Base-by-base conservation (phyloP, 2,329 filamentous ascomycete species). In the Diaporthe velutina region DNA sequence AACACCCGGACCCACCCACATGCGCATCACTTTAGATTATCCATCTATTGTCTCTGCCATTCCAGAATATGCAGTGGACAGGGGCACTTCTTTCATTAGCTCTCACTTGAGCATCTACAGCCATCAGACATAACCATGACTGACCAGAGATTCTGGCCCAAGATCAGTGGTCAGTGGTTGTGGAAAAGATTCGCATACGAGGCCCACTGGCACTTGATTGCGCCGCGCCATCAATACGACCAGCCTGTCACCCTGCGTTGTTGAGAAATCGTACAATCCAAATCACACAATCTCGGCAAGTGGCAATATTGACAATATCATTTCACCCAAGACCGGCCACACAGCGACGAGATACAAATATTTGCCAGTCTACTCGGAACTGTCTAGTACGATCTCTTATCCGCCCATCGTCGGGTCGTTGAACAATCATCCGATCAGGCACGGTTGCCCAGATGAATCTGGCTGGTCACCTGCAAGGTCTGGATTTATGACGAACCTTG, bases 211-310 rank as follows among this genome's bases (percentile, higher is more conserved):
- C 45, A 38, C 48, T 35, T 35, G 30, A 28, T 25, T 19, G 22
- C 48, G 33, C 22, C 28, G 45, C 45, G 30, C 22, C 45, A 13
- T 48, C 12, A 33, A 40, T 25, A 40, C 33, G 13, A 17, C 50
- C 30, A 50, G 42, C 42, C 61, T 68, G 42, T 15, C 30, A 50
- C 61, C 42, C 61, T 68, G 42, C 25, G 3, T 40, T 40, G 8
- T 54, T 38, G 30, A 25, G 33, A 33, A 42, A 25, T 25, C 64
- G 13, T 52, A 54, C 45, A 54, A 28, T 9, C 33, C 28, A 50
- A 30, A 68, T 68, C 48, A 40, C 45, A 12, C 48, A 68, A 68
- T 68, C 33, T 68, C 64, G 64, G 48, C 33, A 68, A 68, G 13
- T 17, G 15, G 2, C 35, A 40, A 54, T 68, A 68, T 68, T 68